Base-by-base conservation (phyloP, 805 yeast species). In the Isabelozyma heimii region DNA sequence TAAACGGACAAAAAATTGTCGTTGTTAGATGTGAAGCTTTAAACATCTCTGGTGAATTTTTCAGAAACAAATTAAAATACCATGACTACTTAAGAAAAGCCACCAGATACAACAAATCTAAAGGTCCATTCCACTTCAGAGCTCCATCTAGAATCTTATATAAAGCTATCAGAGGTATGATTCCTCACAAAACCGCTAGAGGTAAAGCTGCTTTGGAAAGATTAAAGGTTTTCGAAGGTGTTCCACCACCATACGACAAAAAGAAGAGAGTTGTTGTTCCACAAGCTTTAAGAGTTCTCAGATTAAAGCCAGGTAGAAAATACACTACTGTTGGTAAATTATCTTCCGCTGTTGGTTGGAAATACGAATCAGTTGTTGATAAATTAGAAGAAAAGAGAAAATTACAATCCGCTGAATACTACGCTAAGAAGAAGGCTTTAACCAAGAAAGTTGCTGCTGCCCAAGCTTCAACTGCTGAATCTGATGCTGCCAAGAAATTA, bases 121-220 rank as follows among this genome's bases (percentile, higher is more conserved):
- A 91, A 78, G 99, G 99, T 83, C 98, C 98, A 73, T 94, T 92
- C 97, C 99, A 94, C 79, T 94, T 94, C 97, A 94, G 98, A 82
- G 99, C 99, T 59, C 99, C 99, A 79, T 91, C 98, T 59, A 91
- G 98, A 83, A 92, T 94, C 81, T 91, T 94, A 81, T 91, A 91
- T 95, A 94, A 94, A 88, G 97, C 99, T 72, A 80, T 94, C 76
- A 89, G 97, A 77, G 99, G 99, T 82, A 94, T 94, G 99, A 82
- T 94, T 71, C 82, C 97, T 76, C 98, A 94, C 91, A 94, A 94
- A 91, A 94, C 99, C 66, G 94, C 98, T 68, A 94, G 98, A 82
- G 99, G 99, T 81, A 88, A 89, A 84, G 98, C 98, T 75, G 99
- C 99, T 70, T 80, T 94, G 73, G 98, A 91, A 84, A 91, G 97